Base-by-base conservation (phyloP, 371 early-diverging fungal genomes). In the Syncephalastrum racemosum region DNA sequence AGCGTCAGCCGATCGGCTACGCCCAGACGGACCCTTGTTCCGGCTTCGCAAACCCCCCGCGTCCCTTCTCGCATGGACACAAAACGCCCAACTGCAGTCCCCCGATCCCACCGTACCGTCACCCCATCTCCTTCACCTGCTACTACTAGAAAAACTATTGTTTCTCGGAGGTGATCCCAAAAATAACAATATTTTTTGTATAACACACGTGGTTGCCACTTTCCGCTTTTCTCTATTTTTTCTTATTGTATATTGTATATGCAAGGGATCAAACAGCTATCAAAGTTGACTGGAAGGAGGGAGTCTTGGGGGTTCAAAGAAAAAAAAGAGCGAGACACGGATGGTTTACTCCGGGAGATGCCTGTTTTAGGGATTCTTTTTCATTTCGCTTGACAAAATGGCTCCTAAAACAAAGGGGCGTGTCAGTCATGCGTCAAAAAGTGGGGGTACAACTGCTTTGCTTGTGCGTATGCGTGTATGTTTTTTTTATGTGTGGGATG, bases 371-470 rank as follows among this genome's bases (percentile, higher is more conserved):
- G 51, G 51, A 51, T 51, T 36, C 18, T 51, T 51, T 41, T 51
- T 51, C 51, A 51, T 51, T 51, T 51, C 51, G n/a, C 51, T 51
- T 19, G 41, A 36, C 20, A 51, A 51, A 40, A 51, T 51, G 4
- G 51, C 41, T 22, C 36, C 51, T 51, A 51, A 15, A 31, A 23
- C 24, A 20, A 36, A 50, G 50, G 36, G 36, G 50, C 50, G 50
- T 50, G 50, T 50, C 50, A 50, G 50, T 36, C 50, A 50, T 50
- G 50, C 36, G 36, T 31, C 62, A 70, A 44, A 67, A 66, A 58
- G 61, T 66, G 8, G 39, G 50, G 16, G 52, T 66, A 41, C 63
- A 66, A 14, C 60, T 66, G 39, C 13, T 60, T 5, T 69, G 65
- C 19, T 31, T 31, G 36, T 31, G 36, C 36, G 36, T 31, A 31